Base-by-base conservation (phyloP, 2,329 filamentous ascomycete genomes). In the Diaporthe eres region DNA sequence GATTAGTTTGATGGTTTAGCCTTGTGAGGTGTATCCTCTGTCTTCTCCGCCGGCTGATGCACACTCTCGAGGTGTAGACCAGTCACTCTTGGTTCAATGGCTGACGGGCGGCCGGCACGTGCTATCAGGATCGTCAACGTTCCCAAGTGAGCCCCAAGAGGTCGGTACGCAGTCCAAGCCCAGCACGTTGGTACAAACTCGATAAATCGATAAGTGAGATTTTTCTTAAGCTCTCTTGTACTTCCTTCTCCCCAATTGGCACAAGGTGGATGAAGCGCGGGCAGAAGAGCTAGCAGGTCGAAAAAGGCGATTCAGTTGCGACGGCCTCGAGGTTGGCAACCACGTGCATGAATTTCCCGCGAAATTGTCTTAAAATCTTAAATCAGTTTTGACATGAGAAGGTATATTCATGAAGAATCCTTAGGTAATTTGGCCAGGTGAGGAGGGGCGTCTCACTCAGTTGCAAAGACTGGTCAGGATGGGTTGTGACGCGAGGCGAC, bases 31-130 rank as follows among this genome's bases (percentile, higher is more conserved):
- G 31, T 55, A 42, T 25, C 5, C 9, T 1, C 9, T 22, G 3
- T 39, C 22, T 53, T 34, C 19, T 58, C 19, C 39, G n/a, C 68
- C 31, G 28, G 42, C 42, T 60, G 47, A 37, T 44, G 34, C 34
- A 25, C 25, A 28, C 10, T 39, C 15, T 34, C 12, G 15, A 57
- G 15, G 22, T 37, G 47, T 13, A 10, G 15, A 55, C 4, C 58
- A 34, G n/a, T 39, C 55, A 44, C 51, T 22, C 2, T 58, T 44
- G 71, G 37, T 34, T 57, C 58, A 73, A 73, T 65, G 71, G 71
- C 71, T 65, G 34, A 19, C 7, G 19, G 37, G 39, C 25, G 15
- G 47, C n/a, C 58, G 47, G 58, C 19, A 65, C 10, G 34, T 73
- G 60, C 71, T 57, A 13, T 34, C n/a, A 19, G 37, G 57, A 42